Evolutionary conservation across 1,284 basidiomycete genomes (phyloP).

Genomic region (Tilletia horrida): DNA sequence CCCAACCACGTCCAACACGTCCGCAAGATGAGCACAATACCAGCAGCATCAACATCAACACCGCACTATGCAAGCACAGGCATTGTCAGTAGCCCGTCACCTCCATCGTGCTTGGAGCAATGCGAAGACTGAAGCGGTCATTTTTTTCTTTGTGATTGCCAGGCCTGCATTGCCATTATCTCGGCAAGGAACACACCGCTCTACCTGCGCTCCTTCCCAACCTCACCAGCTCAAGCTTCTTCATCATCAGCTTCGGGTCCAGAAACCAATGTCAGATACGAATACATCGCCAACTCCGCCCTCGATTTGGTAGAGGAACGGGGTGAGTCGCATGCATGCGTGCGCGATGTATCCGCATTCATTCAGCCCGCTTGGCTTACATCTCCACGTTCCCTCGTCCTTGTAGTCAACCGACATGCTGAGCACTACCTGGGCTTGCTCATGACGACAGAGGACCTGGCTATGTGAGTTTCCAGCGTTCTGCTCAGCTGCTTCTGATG

Average conservation of each 20-base stretch:
- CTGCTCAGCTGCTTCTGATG: neutral
- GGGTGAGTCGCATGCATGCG: too few species aligned
- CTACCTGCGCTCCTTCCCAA: constrained; percentile 31
- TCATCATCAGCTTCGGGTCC: neutral
- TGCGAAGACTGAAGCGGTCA: neutral
- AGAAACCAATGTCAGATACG: constrained; percentile 44
- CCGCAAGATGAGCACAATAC: neutral
- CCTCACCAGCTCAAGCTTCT: constrained; percentile 26
- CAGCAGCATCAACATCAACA: too few species aligned
- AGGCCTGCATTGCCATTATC: constrained; percentile 31
- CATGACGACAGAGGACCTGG: constrained; percentile 55
- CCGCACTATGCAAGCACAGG: constrained; percentile 1
- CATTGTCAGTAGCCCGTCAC: neutral
- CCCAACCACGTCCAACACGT: too few species aligned
- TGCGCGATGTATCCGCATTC: too few species aligned
- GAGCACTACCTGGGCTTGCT: constrained; percentile 55
- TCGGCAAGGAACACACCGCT: constrained; percentile 34
- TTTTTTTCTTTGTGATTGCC: constrained; percentile 1
- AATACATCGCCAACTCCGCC: constrained; percentile 53
- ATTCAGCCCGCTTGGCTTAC: too few species aligned
- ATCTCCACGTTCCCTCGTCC: too few species aligned
- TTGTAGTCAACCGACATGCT: constrained; percentile 32
- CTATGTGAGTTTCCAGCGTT: constrained; percentile 41
- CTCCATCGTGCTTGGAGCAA: too few species aligned
- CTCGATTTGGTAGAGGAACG: constrained; percentile 55